Evolutionary conservation across 1,284 basidiomycete genomes (phyloP).

Genomic region (Marasmius tenuissimus): DNA sequence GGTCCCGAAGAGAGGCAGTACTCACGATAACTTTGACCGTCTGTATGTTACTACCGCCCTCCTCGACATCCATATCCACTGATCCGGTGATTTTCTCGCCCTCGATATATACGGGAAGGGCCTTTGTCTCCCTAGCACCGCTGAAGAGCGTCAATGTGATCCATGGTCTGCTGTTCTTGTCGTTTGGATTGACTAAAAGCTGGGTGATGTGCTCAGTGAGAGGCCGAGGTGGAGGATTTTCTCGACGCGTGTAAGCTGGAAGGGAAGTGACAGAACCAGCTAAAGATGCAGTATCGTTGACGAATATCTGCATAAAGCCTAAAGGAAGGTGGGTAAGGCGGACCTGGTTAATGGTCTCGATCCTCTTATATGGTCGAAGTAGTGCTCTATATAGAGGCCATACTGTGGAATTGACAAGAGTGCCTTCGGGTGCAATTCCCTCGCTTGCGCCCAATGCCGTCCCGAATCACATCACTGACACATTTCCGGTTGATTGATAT

Average conservation of each 20-base stretch:
- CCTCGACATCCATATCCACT: slow-evolving; percentile 29
- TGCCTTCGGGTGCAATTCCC: no score
- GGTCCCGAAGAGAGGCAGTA: not conserved
- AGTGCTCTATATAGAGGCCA: no score
- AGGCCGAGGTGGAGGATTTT: not conserved
- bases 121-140: slow-evolving; percentile 19
- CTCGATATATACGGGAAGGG: slow-evolving; percentile 29
- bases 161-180: slow-evolving; percentile 29
- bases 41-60: slow-evolving; percentile 19
- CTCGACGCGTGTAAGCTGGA: slow-evolving; percentile 14
- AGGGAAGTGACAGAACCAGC: slow-evolving; percentile 10
- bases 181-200: not conserved
- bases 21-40: slow-evolving; percentile 12
- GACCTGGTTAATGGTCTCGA: not conserved
- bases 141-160: slow-evolving; percentile 33
- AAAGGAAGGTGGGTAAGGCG: not conserved
- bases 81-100: slow-evolving; percentile 28
- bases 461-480: no score
- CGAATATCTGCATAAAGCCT: not conserved
- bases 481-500: no score
- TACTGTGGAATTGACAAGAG: no score
- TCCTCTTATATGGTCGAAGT: not conserved
- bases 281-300: not conserved
- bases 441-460: no score
- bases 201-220: slow-evolving; percentile 14